phyloP scores from a whole-genome alignment of 257 asterid species.

The Primulina eburnea region DNA sequence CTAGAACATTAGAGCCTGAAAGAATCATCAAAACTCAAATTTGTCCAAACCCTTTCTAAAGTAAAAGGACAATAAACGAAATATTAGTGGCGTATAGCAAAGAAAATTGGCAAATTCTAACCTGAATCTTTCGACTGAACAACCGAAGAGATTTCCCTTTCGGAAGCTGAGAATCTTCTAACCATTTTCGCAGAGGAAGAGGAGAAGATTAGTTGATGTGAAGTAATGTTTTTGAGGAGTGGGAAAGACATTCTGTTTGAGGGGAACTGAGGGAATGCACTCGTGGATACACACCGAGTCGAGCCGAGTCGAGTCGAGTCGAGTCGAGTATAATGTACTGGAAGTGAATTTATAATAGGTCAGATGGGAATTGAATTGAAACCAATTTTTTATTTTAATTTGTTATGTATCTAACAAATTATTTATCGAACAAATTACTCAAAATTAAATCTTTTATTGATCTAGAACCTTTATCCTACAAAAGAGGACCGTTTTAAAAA shows the following conservation, averaged over 20 bases:
- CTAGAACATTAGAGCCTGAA: constrained; percentile 39
- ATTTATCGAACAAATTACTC: too few relatives aligned
- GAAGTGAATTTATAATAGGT: too few relatives aligned
- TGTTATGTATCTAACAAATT: too few relatives aligned
- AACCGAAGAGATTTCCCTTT: constrained; percentile 26
- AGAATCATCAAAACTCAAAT: constrained; percentile 17
- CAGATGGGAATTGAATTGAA: too few relatives aligned
- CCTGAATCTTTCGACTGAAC: constrained; percentile 37
- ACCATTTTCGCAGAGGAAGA: constrained; percentile 35
- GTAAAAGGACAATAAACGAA: not conserved
- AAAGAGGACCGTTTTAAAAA: too few relatives aligned
- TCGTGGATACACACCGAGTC: too few relatives aligned
- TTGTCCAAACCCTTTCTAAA: constrained; percentile 4
- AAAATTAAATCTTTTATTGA: too few relatives aligned
- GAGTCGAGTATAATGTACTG: too few relatives aligned
- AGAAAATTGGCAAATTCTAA: constrained; percentile 7
- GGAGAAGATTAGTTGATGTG: constrained; percentile 21
- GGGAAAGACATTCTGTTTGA: constrained; percentile 16
- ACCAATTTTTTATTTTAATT: too few relatives aligned
- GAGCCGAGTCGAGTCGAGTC: too few relatives aligned
- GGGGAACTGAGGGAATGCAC: too few relatives aligned
- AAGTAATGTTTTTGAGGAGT: constrained; percentile 21
- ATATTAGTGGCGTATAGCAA: not conserved
- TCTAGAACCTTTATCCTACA: too few relatives aligned
- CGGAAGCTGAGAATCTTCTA: constrained; percentile 21